A percentile compares a stretch with the other conserved stretches of the same genome.
phyloP scores from a whole-genome alignment of 805 yeast species.

The Lipomyces sp. region DNA sequence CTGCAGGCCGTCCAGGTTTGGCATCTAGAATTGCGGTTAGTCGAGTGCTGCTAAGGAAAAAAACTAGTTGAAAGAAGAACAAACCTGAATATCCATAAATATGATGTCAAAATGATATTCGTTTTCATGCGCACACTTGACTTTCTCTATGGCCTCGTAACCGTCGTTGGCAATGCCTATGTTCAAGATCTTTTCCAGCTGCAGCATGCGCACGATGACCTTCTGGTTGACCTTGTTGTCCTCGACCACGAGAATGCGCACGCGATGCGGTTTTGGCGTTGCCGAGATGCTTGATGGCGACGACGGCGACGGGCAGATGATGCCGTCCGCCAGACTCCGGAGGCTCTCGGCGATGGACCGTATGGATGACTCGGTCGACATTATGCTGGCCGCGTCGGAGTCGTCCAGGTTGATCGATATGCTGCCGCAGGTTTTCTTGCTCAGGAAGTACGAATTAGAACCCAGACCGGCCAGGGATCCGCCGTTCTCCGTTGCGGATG shows the following conservation, averaged over 20 bases:
- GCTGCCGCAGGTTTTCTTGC: slow-evolving; percentile 1
- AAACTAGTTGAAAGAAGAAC: neutral
- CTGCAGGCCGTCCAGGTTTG: slow-evolving; percentile 80
- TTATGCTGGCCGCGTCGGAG: slow-evolving; percentile 11
- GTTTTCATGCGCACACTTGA: slow-evolving; percentile 45
- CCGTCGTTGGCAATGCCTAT: slow-evolving; percentile 87
- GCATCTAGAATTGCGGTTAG: slow-evolving; percentile 51
- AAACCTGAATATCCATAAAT: slow-evolving; percentile 85
- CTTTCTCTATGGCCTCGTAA: slow-evolving; percentile 72
- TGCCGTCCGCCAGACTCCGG: neutral
- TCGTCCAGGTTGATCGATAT: slow-evolving; percentile 4
- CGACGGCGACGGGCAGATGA: neutral
- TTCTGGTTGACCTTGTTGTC: slow-evolving; percentile 93
- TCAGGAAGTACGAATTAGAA: slow-evolving; percentile 14
- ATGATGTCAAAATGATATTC: slow-evolving; percentile 57
- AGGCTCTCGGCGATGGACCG: slow-evolving; percentile 11
- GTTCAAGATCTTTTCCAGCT: slow-evolving; percentile 70
- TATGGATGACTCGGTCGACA: slow-evolving; percentile 11
- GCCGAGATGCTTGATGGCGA: neutral
- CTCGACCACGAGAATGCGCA: slow-evolving; percentile 78
- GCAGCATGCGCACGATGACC: slow-evolving; percentile 84
- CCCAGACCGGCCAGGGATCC: slow-evolving; percentile 22
- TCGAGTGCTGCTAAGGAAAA: neutral
- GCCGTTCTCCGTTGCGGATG: neutral
- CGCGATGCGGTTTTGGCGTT: neutral